A percentile compares a stretch with the other conserved stretches of the same genome.
Evolutionary conservation across 208 protist genomes (phyloP).

Genomic region (Acanthamoeba comandoni): DNA sequence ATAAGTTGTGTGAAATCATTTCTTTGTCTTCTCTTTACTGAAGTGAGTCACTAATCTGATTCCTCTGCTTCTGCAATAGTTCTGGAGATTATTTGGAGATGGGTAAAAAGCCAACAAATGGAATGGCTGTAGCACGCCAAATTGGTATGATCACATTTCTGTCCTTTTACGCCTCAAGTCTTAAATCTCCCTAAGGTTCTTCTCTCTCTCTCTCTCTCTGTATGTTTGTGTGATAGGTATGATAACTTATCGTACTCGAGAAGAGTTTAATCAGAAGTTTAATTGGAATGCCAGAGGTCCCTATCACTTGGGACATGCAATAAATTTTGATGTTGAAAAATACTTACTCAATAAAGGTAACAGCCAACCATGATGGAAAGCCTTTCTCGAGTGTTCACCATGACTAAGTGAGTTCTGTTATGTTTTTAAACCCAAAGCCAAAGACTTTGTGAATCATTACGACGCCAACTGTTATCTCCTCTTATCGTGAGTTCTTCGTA

Average conservation of each 20-base stretch:
- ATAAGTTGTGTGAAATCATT: too few species aligned
- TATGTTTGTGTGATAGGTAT: slow-evolving; percentile 29
- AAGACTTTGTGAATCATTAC: slow-evolving; percentile 51
- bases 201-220: too few species aligned
- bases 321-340: slow-evolving; percentile 57
- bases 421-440: not conserved
- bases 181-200: too few species aligned
- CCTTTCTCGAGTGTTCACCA: not conserved
- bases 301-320: slow-evolving; percentile 42
- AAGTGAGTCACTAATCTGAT: too few species aligned
- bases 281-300: slow-evolving; percentile 26
- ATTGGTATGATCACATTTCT: slow-evolving; percentile 5
- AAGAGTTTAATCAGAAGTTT: slow-evolving; percentile 68
- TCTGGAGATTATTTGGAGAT: slow-evolving; percentile 9
- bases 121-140: slow-evolving; percentile 64
- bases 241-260: slow-evolving; percentile 61
- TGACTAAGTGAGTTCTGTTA: not conserved
- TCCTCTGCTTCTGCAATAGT: not conserved
- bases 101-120: slow-evolving; percentile 14
- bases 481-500: slow-evolving; percentile 7
- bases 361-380: not conserved
- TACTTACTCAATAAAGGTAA: slow-evolving; percentile 40
- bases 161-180: not conserved
- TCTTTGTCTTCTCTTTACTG: not conserved
- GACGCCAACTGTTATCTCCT: slow-evolving; percentile 69